Percentiles rank a stretch among this genome's conserved stretches.
phyloP scores from a whole-genome alignment of 1,139 yeast species.

The Geotrichum restrictum region DNA sequence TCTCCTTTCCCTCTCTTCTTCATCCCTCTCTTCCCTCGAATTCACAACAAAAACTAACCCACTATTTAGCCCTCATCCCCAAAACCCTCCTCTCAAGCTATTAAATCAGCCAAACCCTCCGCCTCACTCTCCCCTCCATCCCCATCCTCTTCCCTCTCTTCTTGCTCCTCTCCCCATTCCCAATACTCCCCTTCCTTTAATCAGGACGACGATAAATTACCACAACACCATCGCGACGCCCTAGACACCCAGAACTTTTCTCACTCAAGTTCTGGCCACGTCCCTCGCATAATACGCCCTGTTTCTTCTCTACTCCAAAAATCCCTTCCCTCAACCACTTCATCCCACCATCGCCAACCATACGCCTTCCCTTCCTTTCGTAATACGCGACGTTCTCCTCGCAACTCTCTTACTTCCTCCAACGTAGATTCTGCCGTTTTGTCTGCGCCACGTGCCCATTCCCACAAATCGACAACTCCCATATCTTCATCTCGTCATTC shows the following conservation, averaged over 20 bases:
- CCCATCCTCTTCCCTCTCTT: not conserved
- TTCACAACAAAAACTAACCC: not conserved
- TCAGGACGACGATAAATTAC: not conserved
- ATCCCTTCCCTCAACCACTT: not conserved
- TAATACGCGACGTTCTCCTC: not conserved
- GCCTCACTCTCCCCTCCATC: not conserved
- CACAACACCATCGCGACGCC: conserved; percentile 5
- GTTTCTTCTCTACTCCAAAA: not conserved
- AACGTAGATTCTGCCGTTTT: not conserved
- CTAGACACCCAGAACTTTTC: not conserved
- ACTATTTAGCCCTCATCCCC: not conserved
- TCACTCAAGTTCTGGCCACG: not conserved
- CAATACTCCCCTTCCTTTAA: not conserved
- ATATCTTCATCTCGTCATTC: not conserved
- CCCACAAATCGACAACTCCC: not conserved
- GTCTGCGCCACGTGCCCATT: not conserved
- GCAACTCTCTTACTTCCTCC: not conserved
- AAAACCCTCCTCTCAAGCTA: not conserved
- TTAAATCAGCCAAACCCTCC: not conserved
- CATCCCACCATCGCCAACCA: not conserved
- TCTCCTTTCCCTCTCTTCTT: not conserved
- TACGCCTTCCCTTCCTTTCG: not conserved
- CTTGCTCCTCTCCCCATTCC: not conserved
- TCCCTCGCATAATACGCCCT: not conserved
- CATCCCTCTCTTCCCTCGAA: not conserved